phyloP scores from a whole-genome alignment of 1,284 basidiomycete genomes.

The Entoloma clypeatum region DNA sequence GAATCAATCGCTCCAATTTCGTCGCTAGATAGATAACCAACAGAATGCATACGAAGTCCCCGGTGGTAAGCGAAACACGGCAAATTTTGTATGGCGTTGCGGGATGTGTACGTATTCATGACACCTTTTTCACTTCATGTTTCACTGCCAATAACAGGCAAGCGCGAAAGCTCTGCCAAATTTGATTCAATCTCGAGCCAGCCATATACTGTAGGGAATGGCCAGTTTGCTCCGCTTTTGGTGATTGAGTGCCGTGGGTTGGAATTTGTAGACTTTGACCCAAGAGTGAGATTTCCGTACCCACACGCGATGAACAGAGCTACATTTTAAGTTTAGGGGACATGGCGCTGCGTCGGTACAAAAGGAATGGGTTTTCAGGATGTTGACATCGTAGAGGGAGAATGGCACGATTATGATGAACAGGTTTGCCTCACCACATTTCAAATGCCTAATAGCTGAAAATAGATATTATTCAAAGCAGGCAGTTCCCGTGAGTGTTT shows the following conservation, averaged over 20 bases:
- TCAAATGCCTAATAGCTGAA: too few species aligned
- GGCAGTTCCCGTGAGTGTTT: slow-evolving; percentile 61
- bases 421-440: slow-evolving; percentile 45
- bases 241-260: slow-evolving; percentile 74
- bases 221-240: slow-evolving; percentile 57
- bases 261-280: slow-evolving; percentile 72
- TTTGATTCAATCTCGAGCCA: slow-evolving; percentile 55
- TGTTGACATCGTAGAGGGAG: slow-evolving; percentile 57
- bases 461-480: too few species aligned
- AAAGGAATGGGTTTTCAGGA: slow-evolving; percentile 56
- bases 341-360: slow-evolving; percentile 66
- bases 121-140: slow-evolving; percentile 1
- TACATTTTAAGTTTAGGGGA: slow-evolving; percentile 44
- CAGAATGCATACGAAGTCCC: slow-evolving; percentile 66
- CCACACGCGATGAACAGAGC: too few species aligned
- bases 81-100: slow-evolving; percentile 78
- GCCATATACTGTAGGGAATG: slow-evolving; percentile 60
- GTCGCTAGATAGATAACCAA: slow-evolving; percentile 3
- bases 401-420: slow-evolving; percentile 83
- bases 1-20: neutral
- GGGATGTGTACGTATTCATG: slow-evolving; percentile 45
- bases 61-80: slow-evolving; percentile 60
- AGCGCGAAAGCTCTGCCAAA: slow-evolving; percentile 75
- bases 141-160: slow-evolving; percentile 35
- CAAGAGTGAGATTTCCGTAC: slow-evolving; percentile 51